Conservation (phyloP, 2,329 filamentous ascomycete genomes). For the Colletotrichum euphorbiae region DNA sequence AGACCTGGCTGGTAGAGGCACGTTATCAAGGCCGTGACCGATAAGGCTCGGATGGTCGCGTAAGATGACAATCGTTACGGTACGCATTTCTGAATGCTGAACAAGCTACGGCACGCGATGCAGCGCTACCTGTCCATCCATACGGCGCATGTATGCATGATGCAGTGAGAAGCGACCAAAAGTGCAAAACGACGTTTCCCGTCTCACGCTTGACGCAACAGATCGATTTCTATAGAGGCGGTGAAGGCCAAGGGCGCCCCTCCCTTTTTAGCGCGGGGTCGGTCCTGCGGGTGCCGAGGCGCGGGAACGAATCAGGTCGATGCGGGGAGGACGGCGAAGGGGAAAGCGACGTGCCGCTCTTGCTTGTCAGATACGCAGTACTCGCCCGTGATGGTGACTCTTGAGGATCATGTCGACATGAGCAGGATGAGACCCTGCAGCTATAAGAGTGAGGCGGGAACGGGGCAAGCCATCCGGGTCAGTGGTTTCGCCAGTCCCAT, state of each 20-base stretch:
- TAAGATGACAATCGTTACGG: not conserved
- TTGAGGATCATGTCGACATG: not conserved
- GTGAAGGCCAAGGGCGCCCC: slow-evolving; percentile 21
- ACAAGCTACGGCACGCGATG: slow-evolving; percentile 17
- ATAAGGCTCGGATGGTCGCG: slow-evolving; percentile 4
- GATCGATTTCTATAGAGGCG: slow-evolving; percentile 20
- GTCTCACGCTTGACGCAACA: not conserved
- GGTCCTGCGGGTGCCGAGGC: slow-evolving; percentile 27
- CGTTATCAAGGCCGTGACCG: not conserved
- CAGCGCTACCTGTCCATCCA: not conserved
- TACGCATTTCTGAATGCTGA: not conserved
- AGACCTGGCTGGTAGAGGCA: not conserved
- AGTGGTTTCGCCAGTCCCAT: not conserved
- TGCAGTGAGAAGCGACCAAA: slow-evolving; percentile 24
- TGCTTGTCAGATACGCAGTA: not conserved
- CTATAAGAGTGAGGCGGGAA: not conserved
- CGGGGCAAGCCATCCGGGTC: slow-evolving; percentile 15
- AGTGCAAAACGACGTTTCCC: not conserved
- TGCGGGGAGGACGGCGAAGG: slow-evolving; percentile 19
- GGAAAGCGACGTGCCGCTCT: slow-evolving; percentile 8
- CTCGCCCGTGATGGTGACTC: not conserved
- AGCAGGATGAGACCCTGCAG: not conserved
- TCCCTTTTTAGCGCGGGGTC: slow-evolving; percentile 17
- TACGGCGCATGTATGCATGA: slow-evolving; percentile 30
- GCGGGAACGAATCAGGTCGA: slow-evolving; percentile 30